A percentile compares a stretch with the other conserved stretches of the same genome.
Evolutionary conservation across 2,329 filamentous ascomycete species (phyloP).

Genomic region (Akanthomyces lecanii): DNA sequence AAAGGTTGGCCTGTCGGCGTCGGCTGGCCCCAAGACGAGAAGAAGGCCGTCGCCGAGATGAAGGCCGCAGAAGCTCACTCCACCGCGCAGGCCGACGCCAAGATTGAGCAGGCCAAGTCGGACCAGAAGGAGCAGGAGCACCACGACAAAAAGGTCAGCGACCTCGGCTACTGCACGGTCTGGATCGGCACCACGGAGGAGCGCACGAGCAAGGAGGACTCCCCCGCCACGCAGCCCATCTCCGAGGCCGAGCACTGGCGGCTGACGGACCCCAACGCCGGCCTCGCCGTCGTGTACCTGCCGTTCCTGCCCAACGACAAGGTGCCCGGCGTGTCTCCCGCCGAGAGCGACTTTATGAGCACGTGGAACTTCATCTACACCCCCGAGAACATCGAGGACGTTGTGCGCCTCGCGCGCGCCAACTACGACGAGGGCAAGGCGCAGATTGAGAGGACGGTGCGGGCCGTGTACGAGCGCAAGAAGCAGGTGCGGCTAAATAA

Average conservation of each 20-base stretch:
- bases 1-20: conserved; percentile 92
- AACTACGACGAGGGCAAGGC: conserved; percentile 84
- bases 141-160: conserved; percentile 41
- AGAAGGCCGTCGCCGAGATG: conserved; percentile 49
- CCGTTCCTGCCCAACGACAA: conserved; percentile 81
- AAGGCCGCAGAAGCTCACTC: conserved; percentile 60
- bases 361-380: conserved; percentile 99
- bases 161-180: conserved; percentile 86
- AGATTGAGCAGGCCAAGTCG: conserved; percentile 56
- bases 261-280: conserved; percentile 68
- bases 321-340: conserved; percentile 77
- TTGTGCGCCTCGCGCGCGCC: conserved; percentile 74
- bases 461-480: conserved; percentile 91
- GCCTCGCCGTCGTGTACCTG: conserved; percentile 85
- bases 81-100: conserved; percentile 56
- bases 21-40: conserved; percentile 74
- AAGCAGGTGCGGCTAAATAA: conserved; percentile 60
- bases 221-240: conserved; percentile 48
- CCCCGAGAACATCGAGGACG: conserved; percentile 80
- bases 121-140: conserved; percentile 36
- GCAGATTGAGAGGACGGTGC: conserved; percentile 71
- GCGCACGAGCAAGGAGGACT: conserved; percentile 52
- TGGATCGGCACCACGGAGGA: conserved; percentile 89
- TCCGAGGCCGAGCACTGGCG: conserved; percentile 64
- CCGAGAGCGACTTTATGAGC: conserved; percentile 77